Percentiles rank a stretch among this genome's conserved stretches.
Conservation (phyloP, 2,329 filamentous ascomycete species). For the Colletotrichum australisinense region DNA sequence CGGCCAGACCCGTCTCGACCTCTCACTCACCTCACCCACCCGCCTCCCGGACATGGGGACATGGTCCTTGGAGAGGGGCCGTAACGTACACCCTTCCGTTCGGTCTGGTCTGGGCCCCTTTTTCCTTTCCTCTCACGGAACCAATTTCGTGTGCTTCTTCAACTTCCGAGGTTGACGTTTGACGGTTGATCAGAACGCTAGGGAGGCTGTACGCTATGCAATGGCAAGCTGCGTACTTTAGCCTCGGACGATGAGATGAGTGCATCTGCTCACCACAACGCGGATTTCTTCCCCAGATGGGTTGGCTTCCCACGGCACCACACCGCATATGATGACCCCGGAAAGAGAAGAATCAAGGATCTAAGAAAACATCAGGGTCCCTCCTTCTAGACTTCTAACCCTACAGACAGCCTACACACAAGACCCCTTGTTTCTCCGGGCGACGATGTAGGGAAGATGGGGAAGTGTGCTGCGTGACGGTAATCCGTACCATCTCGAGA, state of each 20-base stretch:
- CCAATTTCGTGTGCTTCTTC: neutral
- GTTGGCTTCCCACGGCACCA: neutral
- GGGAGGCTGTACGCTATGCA: neutral
- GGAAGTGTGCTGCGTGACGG: too few relatives aligned
- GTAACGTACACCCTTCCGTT: neutral
- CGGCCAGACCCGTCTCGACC: neutral
- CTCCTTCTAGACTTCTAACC: neutral
- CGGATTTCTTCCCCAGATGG: neutral
- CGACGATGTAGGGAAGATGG: neutral
- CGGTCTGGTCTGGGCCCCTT: neutral
- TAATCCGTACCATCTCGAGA: neutral
- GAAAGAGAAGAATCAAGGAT: neutral
- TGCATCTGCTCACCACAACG: neutral
- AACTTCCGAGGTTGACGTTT: neutral
- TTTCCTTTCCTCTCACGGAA: neutral
- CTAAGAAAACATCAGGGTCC: slow-evolving; percentile 11
- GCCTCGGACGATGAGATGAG: neutral
- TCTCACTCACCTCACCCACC: slow-evolving; percentile 27
- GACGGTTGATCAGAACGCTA: too few relatives aligned
- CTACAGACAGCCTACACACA: neutral
- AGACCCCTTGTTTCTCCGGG: neutral
- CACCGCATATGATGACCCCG: neutral
- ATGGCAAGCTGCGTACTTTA: neutral
- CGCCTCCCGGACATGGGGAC: too few relatives aligned
- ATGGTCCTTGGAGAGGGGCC: neutral